These are phyloP conservation scores for Castanea mollissima DNA, from an alignment of 306 rosid species.

Conservation along the genomic window DNA sequence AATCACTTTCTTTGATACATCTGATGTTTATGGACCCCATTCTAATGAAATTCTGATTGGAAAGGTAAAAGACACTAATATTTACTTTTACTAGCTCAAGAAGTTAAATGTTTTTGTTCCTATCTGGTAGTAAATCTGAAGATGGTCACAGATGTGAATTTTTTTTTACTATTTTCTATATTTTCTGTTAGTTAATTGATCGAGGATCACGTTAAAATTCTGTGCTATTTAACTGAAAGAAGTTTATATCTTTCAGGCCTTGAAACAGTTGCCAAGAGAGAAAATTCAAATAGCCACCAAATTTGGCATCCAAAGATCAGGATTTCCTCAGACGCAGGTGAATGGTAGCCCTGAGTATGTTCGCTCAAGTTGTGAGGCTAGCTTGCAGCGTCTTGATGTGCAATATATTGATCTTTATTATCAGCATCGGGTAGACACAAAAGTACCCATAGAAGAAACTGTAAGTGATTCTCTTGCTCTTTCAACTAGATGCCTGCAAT, in stretches of 20 bases:
- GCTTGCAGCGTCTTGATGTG: slow-evolving; percentile 68
- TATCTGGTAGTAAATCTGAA: neutral
- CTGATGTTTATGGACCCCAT: slow-evolving; percentile 35
- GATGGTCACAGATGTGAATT: neutral
- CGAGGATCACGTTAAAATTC: neutral
- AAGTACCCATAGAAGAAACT: slow-evolving; percentile 69
- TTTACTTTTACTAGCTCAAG: neutral
- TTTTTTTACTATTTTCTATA: neutral
- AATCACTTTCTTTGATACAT: slow-evolving; percentile 40
- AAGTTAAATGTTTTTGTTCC: neutral
- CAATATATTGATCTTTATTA: slow-evolving; percentile 77
- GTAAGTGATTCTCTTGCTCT: slow-evolving; percentile 26
- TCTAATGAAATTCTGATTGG: slow-evolving; percentile 37
- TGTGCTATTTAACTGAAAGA: neutral
- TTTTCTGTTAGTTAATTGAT: neutral
- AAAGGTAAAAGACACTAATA: slow-evolving; percentile 13
- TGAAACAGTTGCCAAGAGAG: slow-evolving; percentile 65
- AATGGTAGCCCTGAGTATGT: slow-evolving; percentile 71
- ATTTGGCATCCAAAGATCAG: slow-evolving; percentile 44
- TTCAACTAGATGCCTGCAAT: neutral
- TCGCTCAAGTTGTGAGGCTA: slow-evolving; percentile 68
- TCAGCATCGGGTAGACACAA: slow-evolving; percentile 58
- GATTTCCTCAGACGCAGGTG: neutral
- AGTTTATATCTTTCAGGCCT: slow-evolving; percentile 39
- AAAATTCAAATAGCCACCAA: slow-evolving; percentile 75